These are phyloP conservation scores for Lyophyllum semitale DNA, from an alignment of 768 basidiomycete species.

Conservation along the genomic window DNA sequence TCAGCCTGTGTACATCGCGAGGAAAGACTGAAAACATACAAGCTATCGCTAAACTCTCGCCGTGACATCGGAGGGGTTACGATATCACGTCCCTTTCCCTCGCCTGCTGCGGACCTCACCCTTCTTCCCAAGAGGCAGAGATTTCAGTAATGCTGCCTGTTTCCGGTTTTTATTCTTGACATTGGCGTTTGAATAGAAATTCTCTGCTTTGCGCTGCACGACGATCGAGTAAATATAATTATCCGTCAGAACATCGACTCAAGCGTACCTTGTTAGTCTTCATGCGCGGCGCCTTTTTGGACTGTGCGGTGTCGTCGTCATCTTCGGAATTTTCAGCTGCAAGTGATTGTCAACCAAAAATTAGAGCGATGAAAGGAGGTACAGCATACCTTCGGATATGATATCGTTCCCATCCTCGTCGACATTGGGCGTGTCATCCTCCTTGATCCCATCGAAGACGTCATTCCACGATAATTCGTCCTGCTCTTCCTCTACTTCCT, in stretches of 20 bases:
- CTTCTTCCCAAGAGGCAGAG: conserved; percentile 54
- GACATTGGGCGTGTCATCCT: conserved; percentile 23
- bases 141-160: conserved; percentile 62
- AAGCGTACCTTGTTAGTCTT: conserved; percentile 83
- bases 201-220: conserved; percentile 78
- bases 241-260: conserved; percentile 1
- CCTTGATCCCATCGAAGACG: conserved; percentile 67
- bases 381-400: conserved; percentile 26
- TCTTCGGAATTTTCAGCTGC: conserved; percentile 10
- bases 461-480: conserved; percentile 83
- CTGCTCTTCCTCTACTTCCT: conserved; percentile 43
- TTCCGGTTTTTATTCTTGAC: conserved; percentile 85
- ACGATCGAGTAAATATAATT: conserved; percentile 8
- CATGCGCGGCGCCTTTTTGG: conserved; percentile 75
- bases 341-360: conserved; percentile 1
- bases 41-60: conserved; percentile 12
- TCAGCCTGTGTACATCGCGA: not conserved
- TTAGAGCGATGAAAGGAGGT: conserved; percentile 14
- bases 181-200: conserved; percentile 85
- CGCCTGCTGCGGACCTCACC: conserved; percentile 41
- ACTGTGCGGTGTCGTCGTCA: conserved; percentile 10
- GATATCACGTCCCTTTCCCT: conserved; percentile 21
- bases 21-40: conserved; percentile 1
- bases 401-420: conserved; percentile 30
- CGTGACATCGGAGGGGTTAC: not conserved